Base-by-base conservation (phyloP, 192 early-diverging fungal species). In the Lobulomyces angularis region DNA sequence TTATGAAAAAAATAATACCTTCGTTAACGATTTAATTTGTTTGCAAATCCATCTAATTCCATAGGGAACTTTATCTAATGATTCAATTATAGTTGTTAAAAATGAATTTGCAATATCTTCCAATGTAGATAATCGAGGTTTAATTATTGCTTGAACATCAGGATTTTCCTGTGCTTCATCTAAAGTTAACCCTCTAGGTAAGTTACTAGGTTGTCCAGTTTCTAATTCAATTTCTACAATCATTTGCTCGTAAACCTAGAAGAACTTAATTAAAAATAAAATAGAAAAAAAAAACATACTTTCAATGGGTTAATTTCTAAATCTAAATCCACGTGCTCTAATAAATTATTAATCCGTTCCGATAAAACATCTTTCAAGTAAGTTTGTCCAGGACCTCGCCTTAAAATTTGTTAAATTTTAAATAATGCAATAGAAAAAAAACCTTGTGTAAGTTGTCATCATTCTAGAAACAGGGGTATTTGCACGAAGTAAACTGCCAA, bases 21-120 rank as follows among this genome's bases (percentile, higher is more conserved):
- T 88, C 4, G 89, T 88, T 49, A 97, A 60, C 5, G 79, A 84
- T 17, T 83, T 69, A 65, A 97, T 94, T 61, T 97, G 90, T 49
- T 97, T 97, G 59, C 93, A 97, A 36, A 97, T 90, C 90, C 90
- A 97, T 8, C 90, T 76, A 57, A 97, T 94, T 22, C 90, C 93
- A 49, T 89, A 94, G 1, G 93, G 93, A 11, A 87, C 84, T 44
- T 82, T 70, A 38, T 90, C 80, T 6, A 81, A 63, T 16, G 83
- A 80, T 14, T 65, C 63, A 17, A 94, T 75, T 36, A 97, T 90
- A 5, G 83, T 92, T 37, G 76, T 69, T 31, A 97, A 60, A 51
- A 97, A 91, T 12, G 69, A 67, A 42, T 82, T 77, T 16, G 86
- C 78, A 28, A 94, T 88, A 16, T 89, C 85, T 61, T 81, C 84